Conservation (phyloP, 2,329 filamentous ascomycete genomes). For the Elsinoe fawcettii region DNA sequence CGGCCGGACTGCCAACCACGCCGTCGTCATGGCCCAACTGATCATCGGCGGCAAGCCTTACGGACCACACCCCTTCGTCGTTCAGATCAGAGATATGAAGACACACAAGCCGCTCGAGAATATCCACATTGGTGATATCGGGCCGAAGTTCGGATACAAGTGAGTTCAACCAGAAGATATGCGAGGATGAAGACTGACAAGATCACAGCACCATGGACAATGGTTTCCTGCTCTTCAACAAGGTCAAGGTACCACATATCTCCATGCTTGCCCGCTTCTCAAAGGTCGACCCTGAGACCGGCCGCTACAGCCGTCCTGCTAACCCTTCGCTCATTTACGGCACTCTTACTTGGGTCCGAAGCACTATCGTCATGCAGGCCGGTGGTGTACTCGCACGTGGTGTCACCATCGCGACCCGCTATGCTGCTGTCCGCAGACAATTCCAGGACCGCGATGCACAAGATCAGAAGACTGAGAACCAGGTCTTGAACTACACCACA, state of each 20-base stretch:
- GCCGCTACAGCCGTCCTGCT: slow-evolving; percentile 59
- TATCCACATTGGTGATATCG: slow-evolving; percentile 70
- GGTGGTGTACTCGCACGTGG: slow-evolving; percentile 64
- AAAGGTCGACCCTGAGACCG: slow-evolving; percentile 58
- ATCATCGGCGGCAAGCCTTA: slow-evolving; percentile 59
- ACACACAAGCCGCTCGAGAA: slow-evolving; percentile 63
- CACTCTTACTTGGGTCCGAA: slow-evolving; percentile 67
- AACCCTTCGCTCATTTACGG: slow-evolving; percentile 64
- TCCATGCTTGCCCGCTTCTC: slow-evolving; percentile 69
- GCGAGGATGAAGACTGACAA: background rate
- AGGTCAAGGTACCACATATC: slow-evolving; percentile 65
- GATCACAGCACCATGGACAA: slow-evolving; percentile 61
- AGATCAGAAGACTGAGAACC: slow-evolving; percentile 56
- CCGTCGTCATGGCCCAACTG: slow-evolving; percentile 71
- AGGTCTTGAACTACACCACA: slow-evolving; percentile 74
- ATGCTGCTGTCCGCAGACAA: slow-evolving; percentile 65
- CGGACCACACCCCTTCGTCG: slow-evolving; percentile 71
- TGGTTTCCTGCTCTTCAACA: slow-evolving; percentile 68
- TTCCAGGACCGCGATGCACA: slow-evolving; percentile 67
- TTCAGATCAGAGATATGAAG: slow-evolving; percentile 63
- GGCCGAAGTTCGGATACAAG: slow-evolving; percentile 72
- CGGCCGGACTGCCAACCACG: slow-evolving; percentile 67
- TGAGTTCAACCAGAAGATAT: slow-evolving; percentile 19
- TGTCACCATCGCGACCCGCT: slow-evolving; percentile 69
- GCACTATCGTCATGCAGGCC: slow-evolving; percentile 65